Evolutionary conservation across 257 asterid species (phyloP), one percentile per base, ranked within the genome.

Genomic region (Solanum verrucosum): DNA sequence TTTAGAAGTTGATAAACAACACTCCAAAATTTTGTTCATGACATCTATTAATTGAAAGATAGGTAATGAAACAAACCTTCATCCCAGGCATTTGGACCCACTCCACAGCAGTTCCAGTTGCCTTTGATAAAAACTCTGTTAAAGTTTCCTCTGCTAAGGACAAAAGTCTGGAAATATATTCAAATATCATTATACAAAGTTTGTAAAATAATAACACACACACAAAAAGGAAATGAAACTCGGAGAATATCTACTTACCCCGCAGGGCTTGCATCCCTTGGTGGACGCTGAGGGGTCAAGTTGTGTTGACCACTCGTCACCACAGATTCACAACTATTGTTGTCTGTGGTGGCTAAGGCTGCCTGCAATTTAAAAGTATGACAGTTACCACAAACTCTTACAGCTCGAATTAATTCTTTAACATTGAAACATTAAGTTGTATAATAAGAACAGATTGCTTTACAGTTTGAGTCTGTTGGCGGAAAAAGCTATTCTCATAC

Each of bases 1-100:
- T 59, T 59, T 59, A 21, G 11, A 59, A 59, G 67, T 59, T 11
- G 0, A 46, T 82, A 82, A 49, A 49, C 20, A 81, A 29, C 71
- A 49, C 71, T 18, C 29, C 46, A 49, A 82, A 49, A 31, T 10
- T 31, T 10, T 31, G 70, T 29, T 29, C 70, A 46, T 29, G 40
- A 49, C 42, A 16, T 81, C 29, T 16, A 77, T 9, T 4, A 42
- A 73, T n/a, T 1, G 42, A 56, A 83, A 31, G 71, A 65, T 16
- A 12, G 25, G 49, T 35, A 37, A 71, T 60, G 27, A 79, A 31
- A 16, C 15, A 63, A 42, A 96, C 99, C 99, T 96, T 96, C 99
- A 96, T 96, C 93, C 99, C 99, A 91, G 98, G 99, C 99, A 96
- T 95, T 92, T 95, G 99, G 94, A 96, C 97, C 98, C 99, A 96